Evolutionary conservation across 2,329 filamentous ascomycete species (phyloP), one percentile per base, ranked within the genome.

Genomic region (Fusarium equiseti): DNA sequence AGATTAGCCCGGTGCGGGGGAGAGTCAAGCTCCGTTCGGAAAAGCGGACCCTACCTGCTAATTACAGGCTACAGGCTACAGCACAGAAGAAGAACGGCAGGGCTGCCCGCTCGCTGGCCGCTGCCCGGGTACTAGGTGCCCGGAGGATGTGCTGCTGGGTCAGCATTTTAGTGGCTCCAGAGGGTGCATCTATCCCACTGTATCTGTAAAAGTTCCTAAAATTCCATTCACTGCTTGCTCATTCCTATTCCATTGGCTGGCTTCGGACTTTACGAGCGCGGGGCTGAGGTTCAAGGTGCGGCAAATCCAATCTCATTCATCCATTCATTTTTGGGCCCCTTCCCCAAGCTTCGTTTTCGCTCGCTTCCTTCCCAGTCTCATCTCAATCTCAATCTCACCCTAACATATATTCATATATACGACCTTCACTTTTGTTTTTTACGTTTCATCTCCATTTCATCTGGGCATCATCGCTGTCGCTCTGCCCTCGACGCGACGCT

Each of bases 1-100:
- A 62, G 65, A 58, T 71, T 76, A 76, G 74, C 65, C 63, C 32
- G 58, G 64, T 76, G 74, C 74, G 74, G 74, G 52, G 74, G 74
- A 73, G 73, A 67, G 63, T 67, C 60, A 72, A 71, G 71, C 64
- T 64, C 54, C 58, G 71, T 55, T 75, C 72, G 69, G 71, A 71
- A 75, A 72, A 73, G 74, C 73, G 74, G 74, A 68, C 66, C 56
- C 12, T 12, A 59, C 56, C 24, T 20, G 50, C n/a, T 31, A 38
- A n/a, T 38, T 38, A 38, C 35, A n/a, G 35, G 35, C 18, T 38
- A 38, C 35, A 38, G 22, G 29, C 43, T 22, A 50, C 43, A 56
- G 42, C 29, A 52, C 52, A 20, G 22, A 50, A 50, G 29, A 29
- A 31, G 32, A 24, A n/a, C 29, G 52, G 32, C 48, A 63, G 48